These are phyloP conservation scores for Aureobasidium subglaciale DNA, from an alignment of 2,329 filamentous ascomycete species.

Conservation along the genomic window DNA sequence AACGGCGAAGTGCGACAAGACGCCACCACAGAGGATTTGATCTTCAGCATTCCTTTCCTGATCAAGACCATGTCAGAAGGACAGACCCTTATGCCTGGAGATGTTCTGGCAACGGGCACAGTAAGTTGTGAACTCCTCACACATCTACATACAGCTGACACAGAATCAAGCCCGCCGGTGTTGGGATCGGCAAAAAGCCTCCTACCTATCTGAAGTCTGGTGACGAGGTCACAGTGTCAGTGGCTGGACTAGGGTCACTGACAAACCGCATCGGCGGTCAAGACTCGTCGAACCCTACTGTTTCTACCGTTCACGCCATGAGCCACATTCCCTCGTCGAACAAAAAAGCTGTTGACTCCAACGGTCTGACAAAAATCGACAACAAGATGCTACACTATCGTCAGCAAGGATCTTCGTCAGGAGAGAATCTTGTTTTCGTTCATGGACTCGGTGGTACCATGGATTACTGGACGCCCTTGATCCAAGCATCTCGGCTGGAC, in stretches of 20 bases:
- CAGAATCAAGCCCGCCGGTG: conserved; percentile 32
- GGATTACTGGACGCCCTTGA: conserved; percentile 41
- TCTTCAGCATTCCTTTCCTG: conserved; percentile 43
- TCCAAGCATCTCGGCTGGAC: conserved; percentile 29
- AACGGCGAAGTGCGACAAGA: conserved; percentile 48
- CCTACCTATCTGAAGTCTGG: conserved; percentile 37
- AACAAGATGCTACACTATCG: conserved; percentile 1
- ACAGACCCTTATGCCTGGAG: conserved; percentile 45
- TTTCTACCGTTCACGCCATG: not conserved
- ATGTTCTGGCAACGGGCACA: conserved; percentile 46
- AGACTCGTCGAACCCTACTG: conserved; percentile 23
- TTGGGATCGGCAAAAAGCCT: conserved; percentile 42
- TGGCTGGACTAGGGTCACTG: conserved; percentile 37
- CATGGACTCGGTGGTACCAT: conserved; percentile 47
- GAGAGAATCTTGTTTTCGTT: conserved; percentile 41
- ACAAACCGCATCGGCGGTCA: conserved; percentile 34
- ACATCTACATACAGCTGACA: not conserved
- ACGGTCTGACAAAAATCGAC: not conserved
- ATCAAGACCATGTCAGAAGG: conserved; percentile 43
- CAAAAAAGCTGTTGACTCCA: not conserved
- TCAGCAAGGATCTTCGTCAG: not conserved
- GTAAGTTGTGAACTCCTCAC: conserved; percentile 17
- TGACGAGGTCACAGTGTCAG: conserved; percentile 37
- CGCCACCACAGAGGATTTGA: conserved; percentile 42
- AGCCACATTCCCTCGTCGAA: not conserved